Base-by-base conservation (phyloP, 192 early-diverging fungal genomes). In the Endogone sp. region DNA sequence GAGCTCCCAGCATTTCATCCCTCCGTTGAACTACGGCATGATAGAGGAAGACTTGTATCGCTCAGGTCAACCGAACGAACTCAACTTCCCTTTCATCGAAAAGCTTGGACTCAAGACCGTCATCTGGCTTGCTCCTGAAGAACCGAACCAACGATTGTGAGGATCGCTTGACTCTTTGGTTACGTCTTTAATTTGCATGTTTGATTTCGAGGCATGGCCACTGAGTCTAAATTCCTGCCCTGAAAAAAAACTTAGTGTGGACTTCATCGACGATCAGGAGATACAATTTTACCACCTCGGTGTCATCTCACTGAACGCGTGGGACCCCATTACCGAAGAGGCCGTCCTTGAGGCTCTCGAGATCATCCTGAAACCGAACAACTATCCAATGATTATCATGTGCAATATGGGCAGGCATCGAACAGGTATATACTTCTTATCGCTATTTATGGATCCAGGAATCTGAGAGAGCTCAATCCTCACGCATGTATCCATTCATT, bases 221-320 rank as follows among this genome's bases (percentile, higher is more conserved):
- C 29, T 25, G 31, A 27, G 16, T 65, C 57, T 59, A 54, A 9
- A 22, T 56, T 65, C 27, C 13, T 58, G 44, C 31, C n/a, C n/a
- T n/a, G n/a, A n/a, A n/a, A n/a, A n/a, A n/a, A n/a, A n/a, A n/a
- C n/a, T 20, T 66, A 90, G 88, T 67, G 82, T 95, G 56, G 92
- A 98, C 81, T 99, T 99, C 79, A 89, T 99, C 58, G 95, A 99
- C 71, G 98, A 99, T 82, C 98, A 99, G 77, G 96, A 99, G 56
- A 95, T 97, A 57, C 80, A 92, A 63, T 80, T 98, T 60, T 89
- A 97, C 66, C 95, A 99, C 58, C 75, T 99, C 49, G 96, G 96
- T 0, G 89, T 91, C 23, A 86, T 89, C 23, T 85, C 92, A 16
- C 87, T 88, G 67, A 97, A 94, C 72, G 93, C 98, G 23, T 98